Base-by-base conservation (phyloP, 768 basidiomycete species). In the Kwoniella bestiolae region DNA sequence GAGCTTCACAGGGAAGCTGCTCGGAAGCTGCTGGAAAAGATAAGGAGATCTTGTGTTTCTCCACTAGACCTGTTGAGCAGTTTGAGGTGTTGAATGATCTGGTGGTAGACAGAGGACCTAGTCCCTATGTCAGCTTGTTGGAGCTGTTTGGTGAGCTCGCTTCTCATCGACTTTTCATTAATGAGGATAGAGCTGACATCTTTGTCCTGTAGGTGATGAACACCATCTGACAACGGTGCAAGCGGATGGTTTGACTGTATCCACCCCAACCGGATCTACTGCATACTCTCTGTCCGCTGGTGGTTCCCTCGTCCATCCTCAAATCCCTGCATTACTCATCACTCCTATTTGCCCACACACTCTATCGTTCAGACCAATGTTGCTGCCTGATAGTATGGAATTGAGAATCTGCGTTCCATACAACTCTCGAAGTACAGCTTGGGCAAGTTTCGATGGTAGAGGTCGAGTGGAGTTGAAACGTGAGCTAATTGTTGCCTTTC, bases 221-320 rank as follows among this genome's bases (percentile, higher is more conserved):
- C 92, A 99, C 81, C 96, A 98, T 83, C 89, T 99, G 86, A 99
- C 96, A 1, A 99, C 96, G 2, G 96, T 98, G 2, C 96, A 98
- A 83, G 96, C 94, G 0, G 96, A 99, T 75, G 96, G 96, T 12
- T 83, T 99, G 46, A 92, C 91, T 31, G 89, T 99, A 16, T 90
- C 90, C 25, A 99, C 96, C 0, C 96, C 96, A 7, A 99, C 96
- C 0, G 96, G 96, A 3, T 98, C 96, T 0, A 99, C 96, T 11
- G 96, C 96, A 3, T 99, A 99, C 81, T 99, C 96, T 87, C 84
- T 99, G 23, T 99, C 96, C 31, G 96, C 96, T 12, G 96, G 96
- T 51, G 96, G 96, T 38, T 98, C 95, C 0, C 88, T 99, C 60
- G 94, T 93, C 9, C 95, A 98, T 76, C 96, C 96, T 5, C 94